These are phyloP conservation scores for Leucocoprinus leucothites DNA, from an alignment of 768 basidiomycete genomes.

Conservation along the genomic window DNA sequence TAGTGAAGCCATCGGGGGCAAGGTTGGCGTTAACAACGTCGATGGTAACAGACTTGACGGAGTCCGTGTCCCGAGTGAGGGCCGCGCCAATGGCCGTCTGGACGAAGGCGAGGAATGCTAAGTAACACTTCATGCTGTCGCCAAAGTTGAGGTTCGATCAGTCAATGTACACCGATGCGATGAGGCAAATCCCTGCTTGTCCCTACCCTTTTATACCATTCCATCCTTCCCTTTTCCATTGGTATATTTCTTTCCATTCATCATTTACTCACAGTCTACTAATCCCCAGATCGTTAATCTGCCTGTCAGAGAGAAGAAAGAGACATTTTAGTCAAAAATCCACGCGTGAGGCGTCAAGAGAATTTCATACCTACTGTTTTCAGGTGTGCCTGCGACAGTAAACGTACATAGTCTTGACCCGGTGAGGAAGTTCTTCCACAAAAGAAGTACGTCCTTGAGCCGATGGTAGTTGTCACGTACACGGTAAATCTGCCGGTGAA, in stretches of 20 bases:
- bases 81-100: slow-evolving; percentile 24
- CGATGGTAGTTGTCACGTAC: neutral
- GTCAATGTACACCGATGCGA: slow-evolving; percentile 2
- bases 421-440: slow-evolving; percentile 11
- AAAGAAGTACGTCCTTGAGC: neutral
- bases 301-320: neutral
- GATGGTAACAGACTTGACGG: slow-evolving; percentile 24
- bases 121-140: slow-evolving; percentile 7
- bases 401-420: neutral
- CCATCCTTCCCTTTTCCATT: neutral
- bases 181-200: neutral
- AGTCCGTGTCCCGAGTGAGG: neutral
- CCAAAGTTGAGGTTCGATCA: slow-evolving; percentile 7
- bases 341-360: neutral
- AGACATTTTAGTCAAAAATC: neutral
- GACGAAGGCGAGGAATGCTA: slow-evolving; percentile 8
- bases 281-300: neutral
- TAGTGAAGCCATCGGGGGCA: slow-evolving; percentile 39
- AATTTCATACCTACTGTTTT: neutral
- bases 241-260: too few species aligned
- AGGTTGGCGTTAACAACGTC: slow-evolving; percentile 35
- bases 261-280: neutral
- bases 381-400: neutral
- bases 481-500: neutral
- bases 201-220: neutral